These are phyloP conservation scores for Macrotyloma uniflorum DNA, from an alignment of 306 rosid species.

Conservation along the genomic window DNA sequence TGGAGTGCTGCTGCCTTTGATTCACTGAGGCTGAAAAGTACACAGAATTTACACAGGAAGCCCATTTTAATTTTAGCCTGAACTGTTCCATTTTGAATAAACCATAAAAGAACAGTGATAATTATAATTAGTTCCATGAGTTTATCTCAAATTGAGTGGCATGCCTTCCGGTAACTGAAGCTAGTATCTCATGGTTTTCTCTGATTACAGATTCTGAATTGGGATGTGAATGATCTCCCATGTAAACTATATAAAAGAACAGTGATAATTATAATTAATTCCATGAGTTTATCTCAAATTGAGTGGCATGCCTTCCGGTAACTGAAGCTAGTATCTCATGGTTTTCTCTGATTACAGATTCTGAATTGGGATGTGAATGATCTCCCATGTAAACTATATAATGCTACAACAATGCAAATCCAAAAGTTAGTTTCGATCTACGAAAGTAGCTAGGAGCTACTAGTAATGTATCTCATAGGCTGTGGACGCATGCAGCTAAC, in stretches of 20 bases:
- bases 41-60: conserved; percentile 16
- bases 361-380: conserved; percentile 63
- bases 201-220: conserved; percentile 60
- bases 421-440: conserved; percentile 34
- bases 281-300: neutral
- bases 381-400: conserved; percentile 73
- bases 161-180: conserved; percentile 66
- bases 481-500: conserved; percentile 36
- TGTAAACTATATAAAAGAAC: conserved; percentile 57
- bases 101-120: neutral
- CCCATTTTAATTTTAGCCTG: neutral
- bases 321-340: conserved; percentile 67
- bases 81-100: neutral
- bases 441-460: neutral
- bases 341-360: conserved; percentile 62
- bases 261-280: neutral
- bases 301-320: conserved; percentile 53
- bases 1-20: conserved; percentile 55
- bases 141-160: neutral
- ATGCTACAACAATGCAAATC: conserved; percentile 48
- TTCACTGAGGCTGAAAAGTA: conserved; percentile 46
- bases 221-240: conserved; percentile 70
- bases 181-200: conserved; percentile 66
- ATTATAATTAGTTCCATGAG: conserved; percentile 4
- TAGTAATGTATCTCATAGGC: neutral